Percentiles rank a stretch among this genome's conserved stretches.
Evolutionary conservation across 2,329 filamentous ascomycete genomes (phyloP).

Genomic region (Neonectria magnoliae): DNA sequence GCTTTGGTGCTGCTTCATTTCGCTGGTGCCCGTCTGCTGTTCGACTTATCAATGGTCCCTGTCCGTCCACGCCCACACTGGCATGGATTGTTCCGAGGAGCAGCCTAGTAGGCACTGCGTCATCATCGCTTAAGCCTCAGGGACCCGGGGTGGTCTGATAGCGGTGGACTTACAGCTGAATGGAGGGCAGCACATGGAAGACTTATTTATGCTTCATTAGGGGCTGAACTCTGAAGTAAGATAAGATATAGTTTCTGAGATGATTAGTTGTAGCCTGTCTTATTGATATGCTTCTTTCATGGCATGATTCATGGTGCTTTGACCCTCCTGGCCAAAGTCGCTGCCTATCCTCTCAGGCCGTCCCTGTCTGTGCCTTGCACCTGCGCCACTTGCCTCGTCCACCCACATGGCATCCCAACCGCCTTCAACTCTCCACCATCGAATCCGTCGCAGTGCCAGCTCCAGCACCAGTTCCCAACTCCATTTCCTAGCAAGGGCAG

Average conservation of each 20-base stretch:
- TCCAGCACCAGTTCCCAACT: slow-evolving; percentile 7
- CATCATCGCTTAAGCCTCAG: slow-evolving; percentile 14
- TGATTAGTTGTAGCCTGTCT: not conserved
- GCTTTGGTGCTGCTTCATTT: too few species aligned
- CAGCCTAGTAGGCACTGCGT: slow-evolving; percentile 26
- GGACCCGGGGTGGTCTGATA: slow-evolving; percentile 8
- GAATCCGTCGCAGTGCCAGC: slow-evolving; percentile 2
- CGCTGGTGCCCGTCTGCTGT: too few species aligned
- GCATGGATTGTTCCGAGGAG: not conserved
- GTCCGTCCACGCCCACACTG: not conserved
- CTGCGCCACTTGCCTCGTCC: slow-evolving; percentile 27
- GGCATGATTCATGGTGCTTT: not conserved
- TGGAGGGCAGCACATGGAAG: not conserved
- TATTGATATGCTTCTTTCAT: too few species aligned
- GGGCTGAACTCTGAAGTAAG: not conserved
- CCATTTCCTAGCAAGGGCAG: not conserved
- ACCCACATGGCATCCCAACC: slow-evolving; percentile 12
- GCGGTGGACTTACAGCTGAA: not conserved
- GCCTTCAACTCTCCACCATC: slow-evolving; percentile 18
- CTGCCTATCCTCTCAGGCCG: not conserved
- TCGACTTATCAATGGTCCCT: not conserved
- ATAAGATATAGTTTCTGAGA: not conserved
- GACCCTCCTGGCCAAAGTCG: not conserved
- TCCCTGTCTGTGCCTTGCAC: not conserved
- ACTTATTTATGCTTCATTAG: not conserved